A percentile compares a stretch with the other conserved stretches of the same genome.
phyloP scores from a whole-genome alignment of 768 basidiomycete genomes.

The Mycena pura region DNA sequence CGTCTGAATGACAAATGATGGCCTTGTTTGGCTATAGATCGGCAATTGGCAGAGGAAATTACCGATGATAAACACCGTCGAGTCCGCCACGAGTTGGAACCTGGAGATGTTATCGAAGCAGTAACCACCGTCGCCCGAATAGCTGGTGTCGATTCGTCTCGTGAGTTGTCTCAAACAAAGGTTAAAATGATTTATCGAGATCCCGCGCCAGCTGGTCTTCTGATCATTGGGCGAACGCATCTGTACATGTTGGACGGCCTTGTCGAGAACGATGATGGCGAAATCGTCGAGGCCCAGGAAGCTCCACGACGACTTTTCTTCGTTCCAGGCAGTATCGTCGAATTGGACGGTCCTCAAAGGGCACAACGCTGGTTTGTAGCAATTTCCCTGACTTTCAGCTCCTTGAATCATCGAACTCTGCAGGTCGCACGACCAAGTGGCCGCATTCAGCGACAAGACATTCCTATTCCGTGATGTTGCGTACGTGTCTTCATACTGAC shows the following conservation, averaged over 20 bases:
- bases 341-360: conserved; percentile 78
- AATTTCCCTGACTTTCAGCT: not conserved
- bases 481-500: conserved; percentile 52
- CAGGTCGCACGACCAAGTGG: conserved; percentile 83
- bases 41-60: conserved; percentile 76
- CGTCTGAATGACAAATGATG: not conserved
- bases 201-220: conserved; percentile 69
- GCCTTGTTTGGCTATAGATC: conserved; percentile 40
- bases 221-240: conserved; percentile 86
- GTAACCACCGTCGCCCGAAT: conserved; percentile 87
- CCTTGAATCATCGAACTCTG: conserved; percentile 1
- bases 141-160: conserved; percentile 90
- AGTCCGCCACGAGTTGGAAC: conserved; percentile 85
- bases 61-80: conserved; percentile 89
- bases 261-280: conserved; percentile 85
- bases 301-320: conserved; percentile 83
- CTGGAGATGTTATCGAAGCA: conserved; percentile 89
- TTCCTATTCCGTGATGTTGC: conserved; percentile 93
- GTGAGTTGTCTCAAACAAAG: conserved; percentile 54
- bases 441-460: conserved; percentile 78
- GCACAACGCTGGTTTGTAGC: conserved; percentile 79
- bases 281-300: conserved; percentile 87
- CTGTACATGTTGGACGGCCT: conserved; percentile 92
- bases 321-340: conserved; percentile 84
- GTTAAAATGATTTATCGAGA: not conserved